Conservation (phyloP, 2,329 filamentous ascomycete genomes). For the Ophiostoma tasmaniense region DNA sequence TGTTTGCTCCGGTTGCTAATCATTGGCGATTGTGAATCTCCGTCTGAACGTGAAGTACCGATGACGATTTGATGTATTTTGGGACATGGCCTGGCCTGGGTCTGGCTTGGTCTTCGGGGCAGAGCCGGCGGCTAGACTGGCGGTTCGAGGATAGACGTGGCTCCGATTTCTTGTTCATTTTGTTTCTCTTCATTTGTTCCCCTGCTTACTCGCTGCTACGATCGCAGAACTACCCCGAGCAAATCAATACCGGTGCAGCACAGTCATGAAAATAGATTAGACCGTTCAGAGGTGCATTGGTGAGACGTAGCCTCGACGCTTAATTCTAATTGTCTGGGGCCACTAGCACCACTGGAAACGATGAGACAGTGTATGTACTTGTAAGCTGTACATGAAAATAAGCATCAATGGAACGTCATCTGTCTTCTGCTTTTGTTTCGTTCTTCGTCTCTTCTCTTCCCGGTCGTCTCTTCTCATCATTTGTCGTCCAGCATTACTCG, state of each 20-base stretch:
- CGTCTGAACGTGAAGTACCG: not conserved
- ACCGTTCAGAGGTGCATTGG: not conserved
- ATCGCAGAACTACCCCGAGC: not conserved
- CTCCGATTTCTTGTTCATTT: not conserved
- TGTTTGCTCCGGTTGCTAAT: not conserved
- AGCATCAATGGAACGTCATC: not conserved
- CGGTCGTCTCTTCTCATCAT: not conserved
- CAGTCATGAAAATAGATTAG: not conserved
- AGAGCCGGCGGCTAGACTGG: not conserved
- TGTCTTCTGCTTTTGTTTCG: not conserved
- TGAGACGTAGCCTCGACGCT: not conserved
- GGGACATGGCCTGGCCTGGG: not conserved
- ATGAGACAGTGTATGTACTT: too few relatives aligned
- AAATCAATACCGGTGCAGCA: not conserved
- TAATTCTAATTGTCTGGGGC: not conserved
- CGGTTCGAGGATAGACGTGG: not conserved
- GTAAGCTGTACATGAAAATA: too few relatives aligned
- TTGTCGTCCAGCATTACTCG: not conserved
- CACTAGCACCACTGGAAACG: not conserved
- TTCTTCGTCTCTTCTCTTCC: not conserved
- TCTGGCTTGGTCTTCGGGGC: not conserved
- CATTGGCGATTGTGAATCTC: not conserved
- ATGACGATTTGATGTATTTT: not conserved
- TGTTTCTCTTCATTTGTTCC: not conserved
- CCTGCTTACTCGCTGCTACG: not conserved